Evolutionary conservation across 1,284 basidiomycete species (phyloP), one percentile per base, ranked within the genome.

Genomic region (Leccinum insolens): DNA sequence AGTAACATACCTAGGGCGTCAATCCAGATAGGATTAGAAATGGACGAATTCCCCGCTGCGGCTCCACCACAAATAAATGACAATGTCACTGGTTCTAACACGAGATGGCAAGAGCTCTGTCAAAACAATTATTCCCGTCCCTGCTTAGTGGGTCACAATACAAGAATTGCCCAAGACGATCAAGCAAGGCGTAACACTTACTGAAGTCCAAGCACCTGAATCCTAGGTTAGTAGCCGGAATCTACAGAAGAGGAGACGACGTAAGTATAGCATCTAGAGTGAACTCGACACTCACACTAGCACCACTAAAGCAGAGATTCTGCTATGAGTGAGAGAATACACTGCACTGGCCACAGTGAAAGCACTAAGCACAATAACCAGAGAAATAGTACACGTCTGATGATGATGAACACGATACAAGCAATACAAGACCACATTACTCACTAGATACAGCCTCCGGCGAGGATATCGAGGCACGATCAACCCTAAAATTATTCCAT

Each of bases 21-120:
- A 2, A 75, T 72, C 2, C 74, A 71, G 31, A 73, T 74, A 3
- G 74, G 71, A 22, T 73, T 62, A 9, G 68, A 60, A 9, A 73
- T 67, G 68, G 12, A 4, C 34, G 12, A 74, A 74, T 11, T 8
- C 62, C 1, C 57, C 74, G 0, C 41, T 15, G 3, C 69, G 67
- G n/a, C 1, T 37, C 63, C 64, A 73, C 67, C 67, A 71, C 28
- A 67, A 61, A 46, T 57, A 73, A 25, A 74, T 66, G 2, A 71
- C 41, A 5, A 75, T 65, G 2, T 73, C 74, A 1, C 41, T 66
- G 3, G 67, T 60, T 41, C 72, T 71, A 12, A 60, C 73, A 59
- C 67, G 65, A 49, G 73, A 74, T 0, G 74, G 75, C n/a, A 77
- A 74, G 20, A 74, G 71, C 58, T 77, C 75, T 3, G 73, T 68